Conservation (phyloP, 192 early-diverging fungal genomes). For the Umbelopsis isabellina region DNA sequence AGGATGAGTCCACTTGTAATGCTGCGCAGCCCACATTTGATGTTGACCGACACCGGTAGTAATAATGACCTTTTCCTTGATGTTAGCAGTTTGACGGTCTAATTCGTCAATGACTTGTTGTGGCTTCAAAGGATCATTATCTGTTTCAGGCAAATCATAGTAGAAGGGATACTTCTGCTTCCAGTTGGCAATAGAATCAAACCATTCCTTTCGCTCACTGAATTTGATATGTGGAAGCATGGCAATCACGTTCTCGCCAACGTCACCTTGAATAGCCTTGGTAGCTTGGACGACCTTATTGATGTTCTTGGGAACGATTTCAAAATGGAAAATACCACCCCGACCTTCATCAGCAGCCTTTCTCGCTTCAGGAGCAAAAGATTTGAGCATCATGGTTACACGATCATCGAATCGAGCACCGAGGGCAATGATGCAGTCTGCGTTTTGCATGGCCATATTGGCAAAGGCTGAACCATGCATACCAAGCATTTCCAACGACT, state of each 20-base stretch:
- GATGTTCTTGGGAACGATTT: constrained; percentile 99
- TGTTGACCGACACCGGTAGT: constrained; percentile 98
- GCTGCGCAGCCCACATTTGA: constrained; percentile 99
- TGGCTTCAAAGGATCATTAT: constrained; percentile 78
- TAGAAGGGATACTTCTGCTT: constrained; percentile 92
- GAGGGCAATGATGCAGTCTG: constrained; percentile 92
- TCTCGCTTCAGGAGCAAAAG: constrained; percentile 92
- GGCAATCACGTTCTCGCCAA: constrained; percentile 80
- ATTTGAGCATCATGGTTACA: constrained; percentile 87
- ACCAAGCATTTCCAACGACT: constrained; percentile 95
- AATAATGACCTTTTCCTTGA: constrained; percentile 92
- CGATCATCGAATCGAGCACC: constrained; percentile 99
- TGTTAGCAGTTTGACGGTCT: constrained; percentile 76
- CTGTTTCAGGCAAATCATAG: constrained; percentile 64
- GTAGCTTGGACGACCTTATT: constrained; percentile 96
- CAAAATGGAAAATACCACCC: constrained; percentile 98
- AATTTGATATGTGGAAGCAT: constrained; percentile 80
- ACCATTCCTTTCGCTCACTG: constrained; percentile 81
- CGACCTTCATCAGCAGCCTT: constrained; percentile 83
- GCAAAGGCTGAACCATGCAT: constrained; percentile 99
- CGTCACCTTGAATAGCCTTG: constrained; percentile 94
- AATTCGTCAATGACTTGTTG: constrained; percentile 95
- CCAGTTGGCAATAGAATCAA: constrained; percentile 81
- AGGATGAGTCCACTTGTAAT: constrained; percentile 89
- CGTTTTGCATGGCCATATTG: constrained; percentile 96